Evolutionary conservation across 2,329 filamentous ascomycete genomes (phyloP).

Genomic region (Fusarium albidum): DNA sequence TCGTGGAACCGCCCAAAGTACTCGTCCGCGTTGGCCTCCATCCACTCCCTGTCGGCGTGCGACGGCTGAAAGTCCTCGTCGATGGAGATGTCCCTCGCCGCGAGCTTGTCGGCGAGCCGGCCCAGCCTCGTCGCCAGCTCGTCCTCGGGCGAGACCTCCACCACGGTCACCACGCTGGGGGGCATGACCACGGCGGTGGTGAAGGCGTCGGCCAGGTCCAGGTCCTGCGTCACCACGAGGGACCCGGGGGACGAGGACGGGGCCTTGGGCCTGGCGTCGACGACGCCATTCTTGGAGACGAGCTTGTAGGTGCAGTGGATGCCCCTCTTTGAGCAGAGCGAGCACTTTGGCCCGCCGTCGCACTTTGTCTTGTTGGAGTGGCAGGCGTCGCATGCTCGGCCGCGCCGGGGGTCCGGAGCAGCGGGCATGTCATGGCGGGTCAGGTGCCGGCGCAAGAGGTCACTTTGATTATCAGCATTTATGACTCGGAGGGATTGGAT

Average conservation of each 20-base stretch:
- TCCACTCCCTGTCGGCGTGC: constrained; percentile 24
- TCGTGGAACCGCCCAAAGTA: constrained; percentile 53
- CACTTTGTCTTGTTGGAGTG: constrained; percentile 57
- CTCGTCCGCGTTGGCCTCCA: constrained; percentile 29
- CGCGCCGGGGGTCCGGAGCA: constrained; percentile 44
- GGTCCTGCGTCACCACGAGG: not conserved
- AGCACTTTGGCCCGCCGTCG: constrained; percentile 50
- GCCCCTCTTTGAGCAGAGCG: constrained; percentile 49
- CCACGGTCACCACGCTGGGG: constrained; percentile 3
- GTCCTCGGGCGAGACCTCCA: constrained; percentile 6
- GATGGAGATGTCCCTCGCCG: constrained; percentile 14
- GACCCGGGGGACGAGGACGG: constrained; percentile 1
- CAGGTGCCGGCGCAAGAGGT: constrained; percentile 50
- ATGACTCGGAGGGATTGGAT: too few relatives aligned
- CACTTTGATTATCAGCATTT: constrained; percentile 36
- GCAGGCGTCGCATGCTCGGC: constrained; percentile 53
- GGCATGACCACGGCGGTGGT: not conserved
- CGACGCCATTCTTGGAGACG: constrained; percentile 13
- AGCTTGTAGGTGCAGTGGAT: constrained; percentile 49
- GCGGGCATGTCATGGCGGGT: constrained; percentile 45
- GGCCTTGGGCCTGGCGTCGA: constrained; percentile 12
- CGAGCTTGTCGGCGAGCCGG: constrained; percentile 15
- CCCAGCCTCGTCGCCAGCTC: constrained; percentile 15
- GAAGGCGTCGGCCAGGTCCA: not conserved
- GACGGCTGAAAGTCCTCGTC: constrained; percentile 13